These are phyloP conservation scores for Malassezia nana DNA, from an alignment of 1,284 basidiomycete species.

Conservation along the genomic window DNA sequence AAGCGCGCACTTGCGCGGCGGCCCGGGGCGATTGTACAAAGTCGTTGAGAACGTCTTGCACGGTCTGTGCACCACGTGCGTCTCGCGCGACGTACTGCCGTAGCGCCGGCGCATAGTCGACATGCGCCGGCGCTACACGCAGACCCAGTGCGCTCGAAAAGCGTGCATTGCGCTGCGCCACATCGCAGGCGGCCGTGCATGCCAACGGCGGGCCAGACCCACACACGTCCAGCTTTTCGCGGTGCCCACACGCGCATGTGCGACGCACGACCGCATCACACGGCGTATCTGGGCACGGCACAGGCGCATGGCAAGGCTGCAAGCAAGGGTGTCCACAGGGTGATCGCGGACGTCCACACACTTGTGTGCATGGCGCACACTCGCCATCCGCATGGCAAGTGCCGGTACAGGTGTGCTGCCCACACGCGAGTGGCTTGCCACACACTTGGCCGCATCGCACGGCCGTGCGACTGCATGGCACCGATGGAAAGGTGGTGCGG, in stretches of 20 bases:
- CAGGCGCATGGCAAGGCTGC: slow-evolving; percentile 40
- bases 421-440: slow-evolving; percentile 35
- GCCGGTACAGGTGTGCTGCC: slow-evolving; percentile 36
- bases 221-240: slow-evolving; percentile 27
- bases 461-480: slow-evolving; percentile 37
- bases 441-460: slow-evolving; percentile 40
- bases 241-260: slow-evolving; percentile 40
- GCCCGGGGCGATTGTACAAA: slow-evolving; percentile 41
- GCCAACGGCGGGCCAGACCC: slow-evolving; percentile 21
- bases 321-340: slow-evolving; percentile 40
- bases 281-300: slow-evolving; percentile 36
- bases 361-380: slow-evolving; percentile 37
- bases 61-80: slow-evolving; percentile 27
- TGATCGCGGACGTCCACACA: slow-evolving; percentile 36
- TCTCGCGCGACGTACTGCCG: slow-evolving; percentile 25
- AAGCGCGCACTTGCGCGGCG: slow-evolving; percentile 25
- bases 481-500: slow-evolving; percentile 35
- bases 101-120: slow-evolving; percentile 20
- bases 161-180: slow-evolving; percentile 44
- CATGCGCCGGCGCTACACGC: slow-evolving; percentile 21
- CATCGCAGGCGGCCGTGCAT: slow-evolving; percentile 36
- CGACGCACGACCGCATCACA: slow-evolving; percentile 38
- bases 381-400: slow-evolving; percentile 36
- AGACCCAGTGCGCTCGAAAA: slow-evolving; percentile 44
- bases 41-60: slow-evolving; percentile 36